These are phyloP conservation scores for Coffea canephora DNA, from an alignment of 257 asterid genomes.

Conservation along the genomic window DNA sequence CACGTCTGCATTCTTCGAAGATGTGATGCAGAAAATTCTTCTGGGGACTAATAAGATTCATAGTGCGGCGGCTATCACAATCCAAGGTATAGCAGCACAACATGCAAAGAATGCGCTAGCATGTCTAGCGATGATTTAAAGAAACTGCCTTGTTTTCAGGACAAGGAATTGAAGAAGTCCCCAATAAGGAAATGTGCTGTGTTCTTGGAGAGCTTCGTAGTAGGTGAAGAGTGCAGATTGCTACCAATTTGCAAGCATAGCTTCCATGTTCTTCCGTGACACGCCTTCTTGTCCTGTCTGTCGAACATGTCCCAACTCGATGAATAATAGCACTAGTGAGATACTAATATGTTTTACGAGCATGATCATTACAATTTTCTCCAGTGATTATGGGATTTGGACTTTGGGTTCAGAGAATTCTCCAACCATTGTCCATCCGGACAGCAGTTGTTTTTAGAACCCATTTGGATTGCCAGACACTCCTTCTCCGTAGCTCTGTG, in stretches of 20 bases:
- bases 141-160: constrained; percentile 7
- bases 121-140: constrained; percentile 2
- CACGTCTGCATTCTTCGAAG: not conserved
- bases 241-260: constrained; percentile 16
- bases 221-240: constrained; percentile 10
- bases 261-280: constrained; percentile 1
- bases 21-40: not conserved
- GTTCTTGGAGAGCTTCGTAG: constrained; percentile 13
- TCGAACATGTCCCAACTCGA: not conserved
- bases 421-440: no score
- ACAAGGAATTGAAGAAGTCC: not conserved
- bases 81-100: not conserved
- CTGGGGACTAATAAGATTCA: no score
- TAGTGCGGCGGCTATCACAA: not conserved
- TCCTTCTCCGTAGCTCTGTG: no score
- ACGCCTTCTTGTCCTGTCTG: constrained; percentile 20
- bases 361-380: no score
- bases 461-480: no score
- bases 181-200: constrained; percentile 8
- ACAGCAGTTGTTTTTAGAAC: no score
- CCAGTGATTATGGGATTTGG: no score
- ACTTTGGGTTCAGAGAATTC: no score
- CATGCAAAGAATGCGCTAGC: not conserved
- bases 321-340: not conserved
- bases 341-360: no score